Evolutionary conservation across 2,329 filamentous ascomycete species (phyloP), one percentile per base, ranked within the genome.

Genomic region (Ceratocystis colombiana): DNA sequence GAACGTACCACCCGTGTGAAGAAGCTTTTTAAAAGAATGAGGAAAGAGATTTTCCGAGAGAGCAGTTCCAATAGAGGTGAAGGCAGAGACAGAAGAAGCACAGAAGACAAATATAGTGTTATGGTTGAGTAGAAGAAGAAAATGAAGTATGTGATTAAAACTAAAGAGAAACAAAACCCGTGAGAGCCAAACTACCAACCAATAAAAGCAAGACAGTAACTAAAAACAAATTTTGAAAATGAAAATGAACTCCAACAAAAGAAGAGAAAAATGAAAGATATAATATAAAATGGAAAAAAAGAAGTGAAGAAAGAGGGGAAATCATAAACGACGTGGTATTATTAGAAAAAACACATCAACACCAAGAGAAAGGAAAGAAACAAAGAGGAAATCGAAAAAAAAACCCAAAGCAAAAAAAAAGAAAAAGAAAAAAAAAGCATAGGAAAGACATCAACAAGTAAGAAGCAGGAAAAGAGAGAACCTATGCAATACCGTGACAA

Each of bases 301-400:
- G 28, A 15, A 22, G 45, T 44, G 22, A 20, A 61, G 55, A 33
- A 37, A 30, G 2, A 30, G 30, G 17, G n/a, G 44, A 45, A 22
- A 62, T 44, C 37, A 33, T 64, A 22, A 48, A 30, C 48, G 33
- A 37, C 25, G 62, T 53, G 62, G 62, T 64, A 64, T 64, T 64
- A 64, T 30, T 41, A 61, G 41, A 28, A 65, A 65, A 65, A 22
- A 15, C 5, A 25, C 25, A 64, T 59, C 28, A 59, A 59, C 55
- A 59, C 55, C 55, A 20, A 59, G 55, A 59, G n/a, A 37, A 55
- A 57, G 22, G 45, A 53, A 28, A 63, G n/a, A 45, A 22, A 48
- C 5, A 41, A 22, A n/a, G 25, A 41, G 28, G 41, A n/a, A 53
- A 37, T 17, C 22, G 0, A 25, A 25, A 15, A 5, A 6, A 22